These are phyloP conservation scores for Tricholoma furcatifolium DNA, from an alignment of 768 basidiomycete genomes.

Conservation along the genomic window DNA sequence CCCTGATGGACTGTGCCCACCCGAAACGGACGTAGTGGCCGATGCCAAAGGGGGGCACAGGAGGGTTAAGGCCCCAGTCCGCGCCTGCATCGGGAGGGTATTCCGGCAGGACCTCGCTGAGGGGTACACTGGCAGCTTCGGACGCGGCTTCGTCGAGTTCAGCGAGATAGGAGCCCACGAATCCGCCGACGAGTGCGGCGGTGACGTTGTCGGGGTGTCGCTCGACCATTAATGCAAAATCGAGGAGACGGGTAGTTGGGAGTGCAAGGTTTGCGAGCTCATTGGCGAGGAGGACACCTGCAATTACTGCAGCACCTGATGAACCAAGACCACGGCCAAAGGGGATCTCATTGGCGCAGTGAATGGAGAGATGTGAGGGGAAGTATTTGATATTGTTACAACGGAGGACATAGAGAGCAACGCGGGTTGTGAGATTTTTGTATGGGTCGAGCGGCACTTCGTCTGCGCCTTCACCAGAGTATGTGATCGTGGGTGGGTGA, in stretches of 20 bases:
- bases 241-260: slow-evolving; percentile 71
- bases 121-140: slow-evolving; percentile 84
- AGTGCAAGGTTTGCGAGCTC: slow-evolving; percentile 76
- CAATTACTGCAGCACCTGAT: slow-evolving; percentile 98
- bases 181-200: slow-evolving; percentile 94
- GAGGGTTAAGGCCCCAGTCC: slow-evolving; percentile 88
- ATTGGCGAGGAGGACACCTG: slow-evolving; percentile 89
- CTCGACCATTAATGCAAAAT: slow-evolving; percentile 99
- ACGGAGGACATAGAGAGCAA: slow-evolving; percentile 96
- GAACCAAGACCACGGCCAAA: slow-evolving; percentile 98
- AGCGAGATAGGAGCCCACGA: slow-evolving; percentile 93
- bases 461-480: slow-evolving; percentile 84
- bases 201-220: slow-evolving; percentile 99
- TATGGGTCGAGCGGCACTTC: slow-evolving; percentile 94
- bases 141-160: slow-evolving; percentile 83
- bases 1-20: slow-evolving; percentile 83
- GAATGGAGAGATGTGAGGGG: slow-evolving; percentile 73
- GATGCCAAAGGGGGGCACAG: slow-evolving; percentile 84
- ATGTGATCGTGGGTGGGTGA: slow-evolving; percentile 61
- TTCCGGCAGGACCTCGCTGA: slow-evolving; percentile 95
- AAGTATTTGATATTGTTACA: slow-evolving; percentile 76
- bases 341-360: slow-evolving; percentile 90
- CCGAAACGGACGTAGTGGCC: slow-evolving; percentile 92
- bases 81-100: slow-evolving; percentile 91
- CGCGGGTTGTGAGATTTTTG: slow-evolving; percentile 96